Evolutionary conservation across 106 monocot species (phyloP).

Genomic region (Vanilla planifolia): DNA sequence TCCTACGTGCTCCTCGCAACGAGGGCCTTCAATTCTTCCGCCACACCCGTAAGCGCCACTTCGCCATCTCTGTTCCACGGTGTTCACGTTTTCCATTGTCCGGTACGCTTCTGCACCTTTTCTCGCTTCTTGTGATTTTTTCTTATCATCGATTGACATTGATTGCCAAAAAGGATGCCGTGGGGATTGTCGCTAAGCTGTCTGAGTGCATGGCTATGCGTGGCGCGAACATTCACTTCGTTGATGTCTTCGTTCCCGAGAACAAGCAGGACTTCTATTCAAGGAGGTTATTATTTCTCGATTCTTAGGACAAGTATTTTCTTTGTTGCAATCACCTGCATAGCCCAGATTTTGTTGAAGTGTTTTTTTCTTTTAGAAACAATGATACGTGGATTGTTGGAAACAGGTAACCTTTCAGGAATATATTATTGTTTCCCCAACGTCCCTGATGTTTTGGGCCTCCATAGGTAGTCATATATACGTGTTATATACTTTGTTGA

Average conservation of each 20-base stretch:
- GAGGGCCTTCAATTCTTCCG: constrained; percentile 3
- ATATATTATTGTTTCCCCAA: no score
- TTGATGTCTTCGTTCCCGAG: constrained; percentile 88
- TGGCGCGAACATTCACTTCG: constrained; percentile 73
- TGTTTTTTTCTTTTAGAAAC: no score
- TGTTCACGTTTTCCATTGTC: constrained; percentile 90
- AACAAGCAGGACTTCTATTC: constrained; percentile 77
- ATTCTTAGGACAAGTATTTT: no score
- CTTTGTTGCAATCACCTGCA: not conserved
- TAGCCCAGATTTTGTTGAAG: not conserved
- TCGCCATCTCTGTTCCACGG: constrained; percentile 28
- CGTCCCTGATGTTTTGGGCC: no score
- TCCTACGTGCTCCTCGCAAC: not conserved
- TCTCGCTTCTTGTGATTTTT: not conserved
- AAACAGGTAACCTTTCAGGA: no score
- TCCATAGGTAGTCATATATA: no score
- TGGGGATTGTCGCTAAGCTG: constrained; percentile 85
- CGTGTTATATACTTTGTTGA: no score
- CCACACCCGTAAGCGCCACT: not conserved
- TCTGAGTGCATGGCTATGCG: constrained; percentile 77
- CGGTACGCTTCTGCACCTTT: constrained; percentile 24
- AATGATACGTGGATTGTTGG: no score
- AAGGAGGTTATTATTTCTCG: constrained; percentile 39
- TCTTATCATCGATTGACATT: not conserved
- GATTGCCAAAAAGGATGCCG: constrained; percentile 39